Evolutionary conservation across 2,329 filamentous ascomycete species (phyloP).

Genomic region (Phialophora tarda): DNA sequence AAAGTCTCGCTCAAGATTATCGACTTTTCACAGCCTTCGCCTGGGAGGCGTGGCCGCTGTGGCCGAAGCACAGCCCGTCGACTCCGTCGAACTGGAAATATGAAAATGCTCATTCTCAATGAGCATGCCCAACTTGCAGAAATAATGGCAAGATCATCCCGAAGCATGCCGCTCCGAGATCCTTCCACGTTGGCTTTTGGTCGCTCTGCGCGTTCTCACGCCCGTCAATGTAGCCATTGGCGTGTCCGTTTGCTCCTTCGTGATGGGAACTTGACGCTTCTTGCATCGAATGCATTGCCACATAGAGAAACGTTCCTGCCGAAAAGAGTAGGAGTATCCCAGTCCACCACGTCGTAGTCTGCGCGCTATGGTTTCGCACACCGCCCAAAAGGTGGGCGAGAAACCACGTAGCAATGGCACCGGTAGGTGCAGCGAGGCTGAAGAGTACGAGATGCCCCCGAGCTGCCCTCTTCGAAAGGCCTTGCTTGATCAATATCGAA

Average conservation of each 20-base stretch:
- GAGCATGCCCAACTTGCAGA: conserved; percentile 55
- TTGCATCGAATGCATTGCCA: conserved; percentile 98
- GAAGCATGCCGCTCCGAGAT: conserved; percentile 53
- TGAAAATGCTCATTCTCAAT: conserved; percentile 40
- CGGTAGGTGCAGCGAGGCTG: conserved; percentile 85
- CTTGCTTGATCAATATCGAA: conserved; percentile 86
- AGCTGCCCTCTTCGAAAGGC: conserved; percentile 82
- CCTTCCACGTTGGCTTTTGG: conserved; percentile 51
- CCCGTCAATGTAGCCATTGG: conserved; percentile 52
- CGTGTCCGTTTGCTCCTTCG: conserved; percentile 51
- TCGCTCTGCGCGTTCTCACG: conserved; percentile 42
- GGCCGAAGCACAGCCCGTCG: neutral
- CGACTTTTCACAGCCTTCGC: neutral
- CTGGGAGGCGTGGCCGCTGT: neutral
- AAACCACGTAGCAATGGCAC: conserved; percentile 82
- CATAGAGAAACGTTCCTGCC: conserved; percentile 95
- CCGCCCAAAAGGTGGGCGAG: conserved; percentile 72
- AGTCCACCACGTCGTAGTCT: conserved; percentile 80
- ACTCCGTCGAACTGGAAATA: neutral
- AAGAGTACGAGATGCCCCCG: conserved; percentile 87
- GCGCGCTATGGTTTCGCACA: conserved; percentile 58
- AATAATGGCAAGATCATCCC: conserved; percentile 56
- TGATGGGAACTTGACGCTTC: conserved; percentile 54
- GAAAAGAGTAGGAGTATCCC: conserved; percentile 94
- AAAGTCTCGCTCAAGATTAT: neutral